Evolutionary conservation across 257 asterid species (phyloP), one percentile per base, ranked within the genome.

Genomic region (Penstemon newberryi): DNA sequence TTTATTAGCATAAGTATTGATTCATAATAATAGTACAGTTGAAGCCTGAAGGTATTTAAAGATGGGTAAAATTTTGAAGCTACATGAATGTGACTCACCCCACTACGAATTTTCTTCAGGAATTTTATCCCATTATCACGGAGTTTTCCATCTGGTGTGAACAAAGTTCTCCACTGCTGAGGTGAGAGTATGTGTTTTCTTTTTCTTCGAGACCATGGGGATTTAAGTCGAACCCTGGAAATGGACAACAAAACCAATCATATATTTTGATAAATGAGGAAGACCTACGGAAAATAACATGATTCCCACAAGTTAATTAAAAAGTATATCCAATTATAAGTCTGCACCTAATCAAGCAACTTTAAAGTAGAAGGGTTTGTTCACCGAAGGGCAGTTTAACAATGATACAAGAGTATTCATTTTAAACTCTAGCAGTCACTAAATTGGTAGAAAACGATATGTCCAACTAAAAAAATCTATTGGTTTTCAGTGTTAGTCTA

Each of bases 201-300:
- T 80, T 89, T 92, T 78, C 96, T 85, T 61, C 93, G 86, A 63
- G 95, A 86, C 97, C 98, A 90, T 72, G 98, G 98, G 2, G 98
- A 92, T 81, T 88, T 92, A 54, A 79, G 88, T 71, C 85, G 96
- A 70, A 81, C 87, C 74, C 96, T 90, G 87, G 42, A 79, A 71
- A 79, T 59, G 76, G 66, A 72, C 54, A 71, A 65, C 13, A 71
- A 7, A 15, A 58, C 62, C 50, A 49, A 67, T 65, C 70, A 63
- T 50, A 80, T 4, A 3, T 7, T 58, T 67, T 72, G 51, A 63
- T 53, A 36, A 65, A 52, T 53, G 74, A 64, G 50, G 56, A 49
- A 57, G 44, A 15, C 43, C 52, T 25, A 63, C 62, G 41, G 13
- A 49, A 60, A 68, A 57, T 38, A 73, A 62, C 52, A 47, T 3